phyloP scores from a whole-genome alignment of 148 eudicot genomes.

The Pouteria glomerata region DNA sequence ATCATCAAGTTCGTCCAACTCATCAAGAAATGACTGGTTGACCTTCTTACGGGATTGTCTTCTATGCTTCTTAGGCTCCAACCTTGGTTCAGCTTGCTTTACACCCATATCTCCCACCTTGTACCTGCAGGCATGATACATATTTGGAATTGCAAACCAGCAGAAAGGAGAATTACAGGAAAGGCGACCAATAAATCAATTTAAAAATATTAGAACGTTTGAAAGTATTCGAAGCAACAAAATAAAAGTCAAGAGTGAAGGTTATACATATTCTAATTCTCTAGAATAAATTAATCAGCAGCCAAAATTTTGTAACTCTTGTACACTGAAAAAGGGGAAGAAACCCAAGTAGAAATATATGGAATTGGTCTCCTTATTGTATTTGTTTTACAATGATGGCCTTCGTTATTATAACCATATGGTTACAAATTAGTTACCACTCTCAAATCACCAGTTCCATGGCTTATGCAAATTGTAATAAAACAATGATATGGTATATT shows the following conservation, averaged over 20 bases:
- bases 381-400: neutral
- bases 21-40: constrained; percentile 64
- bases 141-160: neutral
- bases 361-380: neutral
- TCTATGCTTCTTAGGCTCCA: constrained; percentile 77
- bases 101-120: constrained; percentile 72
- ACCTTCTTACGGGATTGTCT: constrained; percentile 69
- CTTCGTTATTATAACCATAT: neutral
- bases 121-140: constrained; percentile 31
- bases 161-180: neutral
- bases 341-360: neutral
- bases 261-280: neutral
- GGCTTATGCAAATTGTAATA: neutral
- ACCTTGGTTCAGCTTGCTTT: constrained; percentile 64
- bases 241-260: neutral
- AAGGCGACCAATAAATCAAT: no score
- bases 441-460: neutral
- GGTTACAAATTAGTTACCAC: neutral
- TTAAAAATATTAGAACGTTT: neutral
- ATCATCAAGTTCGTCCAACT: constrained; percentile 62
- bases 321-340: neutral
- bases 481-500: neutral
- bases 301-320: no score
- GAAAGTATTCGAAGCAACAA: neutral
- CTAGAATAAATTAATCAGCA: no score